Evolutionary conservation across 2,329 filamentous ascomycete genomes (phyloP).

Genomic region (Cyphellophora europaea): DNA sequence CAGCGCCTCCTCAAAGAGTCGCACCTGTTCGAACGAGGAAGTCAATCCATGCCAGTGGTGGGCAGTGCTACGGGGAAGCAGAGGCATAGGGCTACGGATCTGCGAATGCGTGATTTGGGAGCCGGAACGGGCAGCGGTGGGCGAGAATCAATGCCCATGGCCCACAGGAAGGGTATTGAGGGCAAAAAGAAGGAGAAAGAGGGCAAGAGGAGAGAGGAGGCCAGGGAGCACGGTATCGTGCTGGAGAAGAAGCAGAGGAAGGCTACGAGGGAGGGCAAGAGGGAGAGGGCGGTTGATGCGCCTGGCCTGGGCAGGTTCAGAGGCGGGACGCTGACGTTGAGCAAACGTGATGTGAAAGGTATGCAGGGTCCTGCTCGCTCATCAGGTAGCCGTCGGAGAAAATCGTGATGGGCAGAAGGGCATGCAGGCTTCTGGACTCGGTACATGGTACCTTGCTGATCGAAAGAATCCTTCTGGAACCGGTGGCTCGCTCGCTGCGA

Average conservation of each 20-base stretch:
- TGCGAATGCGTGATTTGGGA: conserved; percentile 59
- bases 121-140: conserved; percentile 34
- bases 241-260: conserved; percentile 55
- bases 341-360: conserved; percentile 62
- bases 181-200: conserved; percentile 59
- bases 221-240: conserved; percentile 82
- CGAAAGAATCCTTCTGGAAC: too few relatives aligned
- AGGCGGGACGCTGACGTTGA: conserved; percentile 70
- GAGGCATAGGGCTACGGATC: conserved; percentile 70
- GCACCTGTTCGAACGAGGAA: conserved; percentile 62
- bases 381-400: too few relatives aligned
- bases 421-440: too few relatives aligned
- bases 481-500: too few relatives aligned
- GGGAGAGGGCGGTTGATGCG: conserved; percentile 59
- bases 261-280: conserved; percentile 28
- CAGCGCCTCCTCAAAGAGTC: conserved; percentile 87
- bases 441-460: too few relatives aligned
- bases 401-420: too few relatives aligned
- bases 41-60: neutral
- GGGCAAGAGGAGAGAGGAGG: conserved; percentile 63
- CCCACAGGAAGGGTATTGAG: conserved; percentile 74
- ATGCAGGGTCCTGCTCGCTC: conserved; percentile 47
- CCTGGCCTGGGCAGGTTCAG: conserved; percentile 73
- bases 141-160: conserved; percentile 83
- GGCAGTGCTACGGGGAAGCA: conserved; percentile 58